These are phyloP conservation scores for Neotropicomus parvogracilis DNA, from an alignment of 1,284 basidiomycete genomes.

Conservation along the genomic window DNA sequence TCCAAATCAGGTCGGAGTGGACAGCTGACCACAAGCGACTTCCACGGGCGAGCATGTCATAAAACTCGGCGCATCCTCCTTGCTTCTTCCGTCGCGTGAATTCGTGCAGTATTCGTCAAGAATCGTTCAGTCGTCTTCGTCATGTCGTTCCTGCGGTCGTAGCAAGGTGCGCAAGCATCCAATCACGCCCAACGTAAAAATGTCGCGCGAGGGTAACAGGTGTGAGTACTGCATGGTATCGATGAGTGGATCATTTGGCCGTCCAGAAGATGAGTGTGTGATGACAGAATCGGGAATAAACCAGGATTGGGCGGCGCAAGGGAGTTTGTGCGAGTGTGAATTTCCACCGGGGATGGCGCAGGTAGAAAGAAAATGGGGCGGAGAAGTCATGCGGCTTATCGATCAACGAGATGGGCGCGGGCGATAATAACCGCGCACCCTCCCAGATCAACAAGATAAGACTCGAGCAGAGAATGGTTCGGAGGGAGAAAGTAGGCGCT, in stretches of 20 bases:
- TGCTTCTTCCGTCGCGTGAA: constrained; percentile 27
- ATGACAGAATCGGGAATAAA: constrained; percentile 18
- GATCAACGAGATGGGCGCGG: constrained; percentile 41
- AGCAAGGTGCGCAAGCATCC: constrained; percentile 27
- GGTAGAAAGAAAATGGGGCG: constrained; percentile 16
- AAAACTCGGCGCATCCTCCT: constrained; percentile 22
- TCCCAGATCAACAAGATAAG: constrained; percentile 28
- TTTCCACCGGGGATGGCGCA: constrained; percentile 22
- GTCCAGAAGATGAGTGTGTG: constrained; percentile 22
- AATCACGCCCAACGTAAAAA: constrained; percentile 7
- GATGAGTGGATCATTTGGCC: constrained; percentile 25
- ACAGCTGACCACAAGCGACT: constrained; percentile 14
- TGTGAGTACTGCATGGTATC: constrained; percentile 20
- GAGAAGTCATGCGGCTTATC: constrained; percentile 28
- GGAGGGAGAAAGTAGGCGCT: not conserved
- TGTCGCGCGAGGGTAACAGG: constrained; percentile 18
- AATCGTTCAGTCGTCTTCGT: constrained; percentile 41
- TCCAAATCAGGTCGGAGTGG: constrained; percentile 10
- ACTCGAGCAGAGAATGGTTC: constrained; percentile 22
- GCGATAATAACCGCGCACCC: constrained; percentile 24
- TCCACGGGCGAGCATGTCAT: constrained; percentile 17
- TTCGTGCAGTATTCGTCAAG: constrained; percentile 45
- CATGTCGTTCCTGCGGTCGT: constrained; percentile 40
- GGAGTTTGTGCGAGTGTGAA: constrained; percentile 28
- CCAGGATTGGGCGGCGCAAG: constrained; percentile 16